Base-by-base conservation (phyloP, 169 alveolate species). In the Prorocentrum cordatum region DNA sequence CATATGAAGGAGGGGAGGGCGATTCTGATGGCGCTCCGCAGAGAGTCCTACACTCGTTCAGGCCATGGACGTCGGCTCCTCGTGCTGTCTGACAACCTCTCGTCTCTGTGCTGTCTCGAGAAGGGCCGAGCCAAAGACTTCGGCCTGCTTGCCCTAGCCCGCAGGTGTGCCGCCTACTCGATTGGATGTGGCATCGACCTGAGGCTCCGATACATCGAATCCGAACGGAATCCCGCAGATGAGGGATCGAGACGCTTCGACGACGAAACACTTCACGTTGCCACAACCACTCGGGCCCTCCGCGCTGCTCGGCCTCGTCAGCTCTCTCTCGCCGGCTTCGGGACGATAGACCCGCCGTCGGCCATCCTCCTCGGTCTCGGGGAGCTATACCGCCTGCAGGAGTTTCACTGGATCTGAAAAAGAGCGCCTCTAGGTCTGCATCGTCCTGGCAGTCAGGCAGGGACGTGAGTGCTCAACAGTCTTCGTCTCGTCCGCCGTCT, bases 1-100 rank as follows among this genome's bases (percentile, higher is more conserved):
- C 83, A 70, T 22, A 70, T 70, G 83, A 70, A 70, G 26, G 83
- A 70, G 14, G 83, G 66, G 16, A 24, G 83, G n/a, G 83, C 42
- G 38, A 64, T 64, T 0, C 16, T 70, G 66, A 70, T 70, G 83
- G 7, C 62, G 12, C 42, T 70, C 0, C 26, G 83, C 0, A 36
- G 83, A 1, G 82, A 38, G 20, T 26, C n/a, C 2, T 2, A 20
- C 20, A 3, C 18, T 3, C 4, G 1, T 1, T 18, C 5, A 1
- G 12, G 31, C 7, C 83, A 70, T 27, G 83, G 83, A 2, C 0
- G 7, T 0, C 42, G 83, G 6, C 42, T 70, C 2, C 31, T 70
- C 20, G 26, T 39, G 2, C 31, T 70, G 20, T 39, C 66, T n/a
- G 83, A 70, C 59, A 70, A 70, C 6, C 45, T 70, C 9, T 24